Evolutionary conservation across 768 basidiomycete genomes (phyloP), one percentile per base, ranked within the genome.

Genomic region (Amanita subjunquillea): DNA sequence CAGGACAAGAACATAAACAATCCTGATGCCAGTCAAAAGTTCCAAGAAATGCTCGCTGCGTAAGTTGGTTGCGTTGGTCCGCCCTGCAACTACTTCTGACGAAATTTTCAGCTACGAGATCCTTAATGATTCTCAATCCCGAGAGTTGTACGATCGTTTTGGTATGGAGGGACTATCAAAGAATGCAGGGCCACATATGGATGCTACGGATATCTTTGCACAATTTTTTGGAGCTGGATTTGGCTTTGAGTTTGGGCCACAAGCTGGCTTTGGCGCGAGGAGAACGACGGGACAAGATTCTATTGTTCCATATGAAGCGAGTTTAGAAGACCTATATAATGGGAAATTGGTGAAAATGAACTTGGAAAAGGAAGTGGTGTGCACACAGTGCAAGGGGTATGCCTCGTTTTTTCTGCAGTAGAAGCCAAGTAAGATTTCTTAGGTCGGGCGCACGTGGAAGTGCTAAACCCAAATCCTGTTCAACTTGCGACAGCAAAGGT

Each of bases 1-100:
- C 59, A 88, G 87, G 87, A 89, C 68, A 89, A 87, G 84, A 95
- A 95, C 61, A 87, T 87, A 43, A 89, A 93, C 67, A 83, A 94
- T 62, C 91, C 91, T 32, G 72, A 80, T 59, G 92, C 92, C 17
- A 79, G 79, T 55, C 75, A 82, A 57, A 87, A 83, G 55, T 95
- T 95, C 59, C 92, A 95, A 66, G 87, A 89, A 62, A 84, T 94
- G 70, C 85, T 80, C 40, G 84, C 91, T 17, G 92, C 92, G 85
- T 93, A 64, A 53, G 86, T 45, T 36, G 34, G 23, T 46, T 36
- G 25, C 15, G 48, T 34, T 36, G 30, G 41, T 59, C 27, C 20
- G 57, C 46, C 34, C 34, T 34, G 34, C 38, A n/a, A 30, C 50
- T 6, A 22, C 39, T 27, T 13, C 6, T 47, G 30, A 38, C 54